Percentiles rank a stretch among this genome's conserved stretches.
Evolutionary conservation across 257 asterid genomes (phyloP).

Genomic region (Ilex asprella): DNA sequence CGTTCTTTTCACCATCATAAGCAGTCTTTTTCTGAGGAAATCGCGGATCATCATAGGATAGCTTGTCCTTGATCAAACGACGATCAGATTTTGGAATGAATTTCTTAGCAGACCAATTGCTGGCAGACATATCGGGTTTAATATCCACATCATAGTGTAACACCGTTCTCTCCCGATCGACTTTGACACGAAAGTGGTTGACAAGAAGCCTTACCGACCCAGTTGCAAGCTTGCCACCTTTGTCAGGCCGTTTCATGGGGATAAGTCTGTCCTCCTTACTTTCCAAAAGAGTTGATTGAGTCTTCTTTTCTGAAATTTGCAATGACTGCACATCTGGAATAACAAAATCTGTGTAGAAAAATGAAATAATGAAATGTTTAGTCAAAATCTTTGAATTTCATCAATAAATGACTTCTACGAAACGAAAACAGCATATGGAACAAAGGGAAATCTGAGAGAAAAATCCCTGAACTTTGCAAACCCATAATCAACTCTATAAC

Average conservation of each 20-base stretch:
- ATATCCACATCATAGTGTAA: constrained; percentile 58
- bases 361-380: no score
- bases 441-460: no score
- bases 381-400: no score
- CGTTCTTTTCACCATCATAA: constrained; percentile 60
- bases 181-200: constrained; percentile 53
- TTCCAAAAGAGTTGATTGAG: constrained; percentile 5
- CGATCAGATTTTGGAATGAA: constrained; percentile 28
- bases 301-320: constrained; percentile 8
- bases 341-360: no score
- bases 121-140: constrained; percentile 21
- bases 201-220: constrained; percentile 34
- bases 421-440: no score
- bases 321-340: no score
- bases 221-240: constrained; percentile 34
- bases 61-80: constrained; percentile 33
- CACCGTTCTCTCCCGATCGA: constrained; percentile 24
- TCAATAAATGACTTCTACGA: no score
- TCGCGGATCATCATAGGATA: constrained; percentile 18
- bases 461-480: no score
- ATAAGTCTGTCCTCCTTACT: constrained; percentile 13
- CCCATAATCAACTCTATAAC: no score
- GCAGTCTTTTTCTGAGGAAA: constrained; percentile 40
- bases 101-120: constrained; percentile 16
- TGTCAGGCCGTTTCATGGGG: constrained; percentile 53